Evolutionary conservation across 2,329 filamentous ascomycete species (phyloP).

Genomic region (Xylariaceae sp.): DNA sequence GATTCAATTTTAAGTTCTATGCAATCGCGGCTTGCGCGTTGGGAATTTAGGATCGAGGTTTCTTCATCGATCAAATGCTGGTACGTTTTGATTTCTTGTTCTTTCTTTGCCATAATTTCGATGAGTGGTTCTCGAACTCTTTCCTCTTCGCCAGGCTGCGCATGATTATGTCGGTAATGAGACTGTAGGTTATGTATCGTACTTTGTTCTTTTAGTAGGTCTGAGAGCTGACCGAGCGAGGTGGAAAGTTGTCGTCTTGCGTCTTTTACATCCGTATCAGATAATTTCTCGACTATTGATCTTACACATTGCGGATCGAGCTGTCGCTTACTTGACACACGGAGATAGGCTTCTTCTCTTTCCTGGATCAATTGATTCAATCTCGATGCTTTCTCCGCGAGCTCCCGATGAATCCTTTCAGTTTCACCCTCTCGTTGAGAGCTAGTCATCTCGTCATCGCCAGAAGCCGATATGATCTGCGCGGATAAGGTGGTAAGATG

Average conservation of each 20-base stretch:
- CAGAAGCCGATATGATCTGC: neutral
- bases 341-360: neutral
- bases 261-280: neutral
- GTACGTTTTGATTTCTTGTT: slow-evolving; percentile 18
- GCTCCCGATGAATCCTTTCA: neutral
- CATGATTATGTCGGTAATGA: slow-evolving; percentile 3
- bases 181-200: slow-evolving; percentile 3
- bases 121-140: neutral
- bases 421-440: neutral
- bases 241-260: slow-evolving; percentile 5
- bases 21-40: slow-evolving; percentile 1
- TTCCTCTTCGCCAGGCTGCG: neutral
- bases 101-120: slow-evolving; percentile 7
- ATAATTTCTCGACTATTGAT: slow-evolving; percentile 2
- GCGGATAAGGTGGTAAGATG: slow-evolving; percentile 1
- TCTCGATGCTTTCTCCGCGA: neutral
- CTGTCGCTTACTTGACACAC: neutral
- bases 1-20: slow-evolving; percentile 7
- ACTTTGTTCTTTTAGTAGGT: slow-evolving; percentile 8
- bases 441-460: too few relatives aligned
- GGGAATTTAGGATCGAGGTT: slow-evolving; percentile 6
- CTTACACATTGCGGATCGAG: slow-evolving; percentile 2
- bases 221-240: slow-evolving; percentile 5
- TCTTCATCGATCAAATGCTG: slow-evolving; percentile 15
- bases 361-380: neutral